Evolutionary conservation across 2,329 filamentous ascomycete species (phyloP), one percentile per base, ranked within the genome.

Genomic region (Phialemoniopsis sp.): DNA sequence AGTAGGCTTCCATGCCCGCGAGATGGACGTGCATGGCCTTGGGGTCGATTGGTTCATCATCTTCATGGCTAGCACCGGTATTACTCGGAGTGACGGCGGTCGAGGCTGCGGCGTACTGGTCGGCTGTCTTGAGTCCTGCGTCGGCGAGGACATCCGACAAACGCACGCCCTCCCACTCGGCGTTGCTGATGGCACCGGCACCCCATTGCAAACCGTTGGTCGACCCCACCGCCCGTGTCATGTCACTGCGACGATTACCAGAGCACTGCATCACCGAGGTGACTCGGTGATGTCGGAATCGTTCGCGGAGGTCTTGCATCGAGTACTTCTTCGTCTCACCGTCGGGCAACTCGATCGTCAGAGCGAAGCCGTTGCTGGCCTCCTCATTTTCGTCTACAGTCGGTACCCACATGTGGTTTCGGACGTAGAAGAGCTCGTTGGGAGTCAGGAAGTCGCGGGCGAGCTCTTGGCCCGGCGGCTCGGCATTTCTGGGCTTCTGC

Each of bases 361-460:
- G 51, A 10, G 21, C 21, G 21, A 26, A 26, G 15, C 57, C 55
- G 49, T 80, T 45, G 4, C 58, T 57, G 0, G 64, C 59, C 6
- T 28, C 14, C 7, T 15, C 19, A 7, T 57, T 52, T 8, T 64
- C 58, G 4, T 58, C 50, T 2, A 76, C 54, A 6, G 60, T 57
- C 1, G 78, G 78, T 31, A 81, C 78, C 78, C 78, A 82, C 64
- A 82, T 77, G 57, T 82, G 78, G 48, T 82, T 78, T 15, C 78
- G 70, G 13, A 80, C 70, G 50, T 79, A 81, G 54, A 80, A 80
- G 1, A 77, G 59, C 21, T 69, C 62, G 32, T 71, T 73, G 4
- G 73, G 73, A 0, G 78, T 82, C 29, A 73, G 58, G 49, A 78
- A 82, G 3, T 66, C 57, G 12, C 62, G 58, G 14, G 59, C 59